phyloP scores from a whole-genome alignment of 805 yeast species.

The Ogataea nonfermentans region DNA sequence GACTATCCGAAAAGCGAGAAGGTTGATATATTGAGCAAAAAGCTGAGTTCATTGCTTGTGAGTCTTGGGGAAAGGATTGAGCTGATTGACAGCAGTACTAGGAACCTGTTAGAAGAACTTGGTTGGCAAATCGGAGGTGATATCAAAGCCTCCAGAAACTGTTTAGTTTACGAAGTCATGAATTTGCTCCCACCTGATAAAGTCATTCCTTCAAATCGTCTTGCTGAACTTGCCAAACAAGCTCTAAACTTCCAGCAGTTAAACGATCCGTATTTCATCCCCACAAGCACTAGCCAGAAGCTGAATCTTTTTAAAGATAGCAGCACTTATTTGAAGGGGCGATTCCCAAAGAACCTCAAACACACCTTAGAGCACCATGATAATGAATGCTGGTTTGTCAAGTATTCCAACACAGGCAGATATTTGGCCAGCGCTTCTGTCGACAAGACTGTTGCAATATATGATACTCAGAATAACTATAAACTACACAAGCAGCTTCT shows the following conservation, averaged over 20 bases:
- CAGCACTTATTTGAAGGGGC: constrained; percentile 20
- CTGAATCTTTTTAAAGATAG: constrained; percentile 19
- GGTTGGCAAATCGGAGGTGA: constrained; percentile 19
- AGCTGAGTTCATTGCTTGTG: constrained; percentile 23
- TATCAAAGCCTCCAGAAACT: constrained; percentile 35
- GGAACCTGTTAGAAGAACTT: constrained; percentile 13
- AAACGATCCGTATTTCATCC: constrained; percentile 23
- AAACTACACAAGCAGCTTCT: constrained; percentile 36
- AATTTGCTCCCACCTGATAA: constrained; percentile 46
- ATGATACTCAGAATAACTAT: constrained; percentile 55
- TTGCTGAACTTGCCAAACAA: constrained; percentile 50
- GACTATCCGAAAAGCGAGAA: constrained; percentile 22
- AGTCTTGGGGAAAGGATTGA: constrained; percentile 28
- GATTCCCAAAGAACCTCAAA: constrained; percentile 44
- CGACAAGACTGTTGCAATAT: constrained; percentile 62
- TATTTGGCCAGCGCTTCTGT: constrained; percentile 75
- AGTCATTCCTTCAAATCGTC: constrained; percentile 47
- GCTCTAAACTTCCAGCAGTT: constrained; percentile 47
- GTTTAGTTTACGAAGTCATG: constrained; percentile 42
- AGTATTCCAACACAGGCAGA: constrained; percentile 75
- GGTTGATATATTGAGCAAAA: constrained; percentile 10
- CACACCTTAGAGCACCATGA: constrained; percentile 51
- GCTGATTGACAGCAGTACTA: constrained; percentile 12
- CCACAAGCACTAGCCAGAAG: constrained; percentile 21
- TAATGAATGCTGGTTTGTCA: constrained; percentile 82